Base-by-base conservation (phyloP, 176 grass and related monocot species). In the Cenchrus americanus region DNA sequence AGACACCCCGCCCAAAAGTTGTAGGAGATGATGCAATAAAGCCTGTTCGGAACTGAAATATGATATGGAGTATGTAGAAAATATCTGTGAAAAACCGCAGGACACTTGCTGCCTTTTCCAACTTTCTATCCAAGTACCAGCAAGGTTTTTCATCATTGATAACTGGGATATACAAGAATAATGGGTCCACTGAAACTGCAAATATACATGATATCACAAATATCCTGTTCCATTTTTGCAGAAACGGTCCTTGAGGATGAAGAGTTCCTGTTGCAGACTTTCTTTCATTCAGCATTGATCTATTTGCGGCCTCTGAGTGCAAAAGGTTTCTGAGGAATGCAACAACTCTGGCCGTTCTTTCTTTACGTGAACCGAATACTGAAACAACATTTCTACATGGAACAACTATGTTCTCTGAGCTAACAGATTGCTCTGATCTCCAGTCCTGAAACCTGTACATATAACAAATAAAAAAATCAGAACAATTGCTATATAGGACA, bases 181-280 rank as follows among this genome's bases (percentile, higher is more conserved):
- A 88, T 59, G 95, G 90, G 24, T 98, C 95, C 37, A 98, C 85
- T 58, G 95, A 93, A 53, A 98, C 88, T 84, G 95, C 92, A 86
- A 86, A 32, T 55, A 98, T 84, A 89, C 95, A 98, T 65, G 95
- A 91, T 87, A 98, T 82, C 60, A 98, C 69, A 74, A 98, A 98
- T 90, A 98, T 91, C 83, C 88, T 98, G 71, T 95, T 98, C 95
- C 95, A 98, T 89, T 82, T 93, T 58, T 98, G 86, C 49, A 98
- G 87, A 90, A 98, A 98, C 23, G 92, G 89, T 64, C 92, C 95
- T 83, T 95, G 92, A 63, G 95, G 95, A 83, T 98, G 76, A 62
- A 98, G 89, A 83, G 79, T 79, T 80, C 68, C 77, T 63, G 32
- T 86, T 71, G n/a, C 65, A 3, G 84, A 81, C 48, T 80, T 91